These are phyloP conservation scores for Rhododendron ovatum DNA, from an alignment of 148 eudicot species.

Conservation along the genomic window DNA sequence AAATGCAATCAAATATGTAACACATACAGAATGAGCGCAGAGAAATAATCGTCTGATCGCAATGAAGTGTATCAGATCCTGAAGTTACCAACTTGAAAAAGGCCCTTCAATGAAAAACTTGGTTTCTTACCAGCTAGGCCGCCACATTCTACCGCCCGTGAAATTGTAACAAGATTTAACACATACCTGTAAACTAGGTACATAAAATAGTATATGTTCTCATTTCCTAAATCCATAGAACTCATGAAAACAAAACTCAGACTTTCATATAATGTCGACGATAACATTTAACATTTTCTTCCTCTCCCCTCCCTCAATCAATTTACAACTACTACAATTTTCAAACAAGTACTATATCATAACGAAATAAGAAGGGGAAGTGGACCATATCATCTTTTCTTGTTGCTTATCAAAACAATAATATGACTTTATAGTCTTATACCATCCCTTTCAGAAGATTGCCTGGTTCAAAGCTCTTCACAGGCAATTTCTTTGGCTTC, in stretches of 20 bases:
- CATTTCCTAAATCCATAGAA: background rate
- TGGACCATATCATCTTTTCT: background rate
- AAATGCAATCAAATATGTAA: no score
- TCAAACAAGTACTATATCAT: background rate
- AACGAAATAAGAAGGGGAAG: background rate
- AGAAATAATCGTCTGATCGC: background rate
- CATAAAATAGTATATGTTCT: background rate
- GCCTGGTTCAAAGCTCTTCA: background rate
- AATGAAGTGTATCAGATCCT: background rate
- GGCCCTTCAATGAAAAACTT: background rate
- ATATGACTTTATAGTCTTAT: background rate
- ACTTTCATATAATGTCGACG: background rate
- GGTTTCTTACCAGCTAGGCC: background rate
- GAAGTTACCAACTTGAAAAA: background rate
- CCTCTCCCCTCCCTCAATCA: background rate
- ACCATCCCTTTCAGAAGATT: background rate
- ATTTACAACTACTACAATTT: background rate
- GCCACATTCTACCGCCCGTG: no score
- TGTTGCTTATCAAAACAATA: background rate
- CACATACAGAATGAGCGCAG: background rate
- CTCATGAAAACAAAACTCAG: background rate
- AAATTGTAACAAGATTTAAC: no score
- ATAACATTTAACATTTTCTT: background rate
- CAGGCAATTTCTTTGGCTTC: background rate
- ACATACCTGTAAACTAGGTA: no score